phyloP scores from a whole-genome alignment of 2,329 filamentous ascomycete genomes.

The Westerdykella sp. region DNA sequence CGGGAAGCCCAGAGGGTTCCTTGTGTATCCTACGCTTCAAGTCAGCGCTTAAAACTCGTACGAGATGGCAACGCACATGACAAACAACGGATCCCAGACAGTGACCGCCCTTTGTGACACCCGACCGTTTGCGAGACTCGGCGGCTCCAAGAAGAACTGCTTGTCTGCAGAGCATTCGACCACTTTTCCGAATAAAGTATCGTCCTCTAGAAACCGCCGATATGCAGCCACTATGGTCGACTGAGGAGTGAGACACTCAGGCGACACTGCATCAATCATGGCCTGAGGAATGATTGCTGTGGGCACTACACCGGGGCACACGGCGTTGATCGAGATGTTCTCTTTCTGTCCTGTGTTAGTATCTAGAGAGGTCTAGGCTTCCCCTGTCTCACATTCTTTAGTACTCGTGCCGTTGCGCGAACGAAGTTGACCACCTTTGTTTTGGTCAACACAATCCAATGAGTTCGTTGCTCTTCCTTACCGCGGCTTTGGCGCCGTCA shows the following conservation, averaged over 20 bases:
- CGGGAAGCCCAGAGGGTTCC: conserved; percentile 38
- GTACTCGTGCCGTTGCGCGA: conserved; percentile 15
- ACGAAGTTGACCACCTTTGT: conserved; percentile 18
- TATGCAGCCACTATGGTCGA: conserved; percentile 44
- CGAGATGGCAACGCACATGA: conserved; percentile 19
- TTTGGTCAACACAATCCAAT: not conserved
- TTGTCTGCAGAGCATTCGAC: conserved; percentile 44
- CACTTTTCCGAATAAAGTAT: conserved; percentile 39
- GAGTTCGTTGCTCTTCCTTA: conserved; percentile 1
- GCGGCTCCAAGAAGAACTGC: conserved; percentile 33
- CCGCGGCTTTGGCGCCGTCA: conserved; percentile 47
- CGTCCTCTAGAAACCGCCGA: conserved; percentile 43
- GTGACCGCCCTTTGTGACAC: conserved; percentile 41
- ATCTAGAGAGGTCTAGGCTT: not conserved
- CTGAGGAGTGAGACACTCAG: conserved; percentile 31
- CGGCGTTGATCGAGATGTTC: conserved; percentile 45
- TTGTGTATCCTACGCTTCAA: conserved; percentile 31
- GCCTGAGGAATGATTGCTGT: conserved; percentile 33
- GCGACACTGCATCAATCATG: conserved; percentile 24
- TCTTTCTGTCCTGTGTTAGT: conserved; percentile 35
- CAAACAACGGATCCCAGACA: conserved; percentile 48
- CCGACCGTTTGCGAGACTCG: conserved; percentile 38
- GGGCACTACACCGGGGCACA: conserved; percentile 46
- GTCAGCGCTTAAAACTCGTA: conserved; percentile 1
- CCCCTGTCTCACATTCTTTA: conserved; percentile 13